Evolutionary conservation across 148 eudicot species (phyloP), one percentile per base, ranked within the genome.

Genomic region (Simmondsia chinensis): DNA sequence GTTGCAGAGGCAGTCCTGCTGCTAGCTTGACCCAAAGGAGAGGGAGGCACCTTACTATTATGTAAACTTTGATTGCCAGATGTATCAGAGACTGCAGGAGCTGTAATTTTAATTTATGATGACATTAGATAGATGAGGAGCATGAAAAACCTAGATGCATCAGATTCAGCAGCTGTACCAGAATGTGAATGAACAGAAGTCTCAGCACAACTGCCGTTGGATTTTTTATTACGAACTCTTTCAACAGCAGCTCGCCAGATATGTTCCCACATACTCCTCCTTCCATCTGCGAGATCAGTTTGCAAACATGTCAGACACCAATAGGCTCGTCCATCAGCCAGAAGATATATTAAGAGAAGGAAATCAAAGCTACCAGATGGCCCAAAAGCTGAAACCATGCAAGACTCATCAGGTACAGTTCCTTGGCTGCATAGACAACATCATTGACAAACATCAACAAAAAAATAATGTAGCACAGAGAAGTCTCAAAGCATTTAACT

Each of bases 301-400:
- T 6, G 14, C 9, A 50, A 8, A 54, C 48, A 26, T 19, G 36
- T 52, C 36, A 72, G 43, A 41, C 44, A 26, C 20, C 9, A 12
- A 33, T 20, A 52, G 18, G 25, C 40, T 1, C 21, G 14, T 37
- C n/a, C 3, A 29, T 23, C 27, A 45, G 36, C 12, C 31, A 16
- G 13, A 57, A 20, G 6, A 20, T 42, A 20, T n/a, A 50, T 32
- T 25, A 24, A 37, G 7, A 42, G 24, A 52, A n/a, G 25, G 35
- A 35, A 43, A 11, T 13, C 50, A 20, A 33, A 50, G 64, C 61
- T 69, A 88, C 94, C 97, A 54, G 87, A 76, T 52, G 68, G 45
- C 52, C 95, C 94, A 61, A 91, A 91, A 18, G 97, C 95, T 33
- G 97, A 80, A 63, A 73, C 64, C 99, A 91, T 91, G 47, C 83